Percentiles rank a stretch among this genome's conserved stretches.
Evolutionary conservation across 495 filamentous ascomycete genomes (phyloP).

Genomic region (Xeromyces bisporus): DNA sequence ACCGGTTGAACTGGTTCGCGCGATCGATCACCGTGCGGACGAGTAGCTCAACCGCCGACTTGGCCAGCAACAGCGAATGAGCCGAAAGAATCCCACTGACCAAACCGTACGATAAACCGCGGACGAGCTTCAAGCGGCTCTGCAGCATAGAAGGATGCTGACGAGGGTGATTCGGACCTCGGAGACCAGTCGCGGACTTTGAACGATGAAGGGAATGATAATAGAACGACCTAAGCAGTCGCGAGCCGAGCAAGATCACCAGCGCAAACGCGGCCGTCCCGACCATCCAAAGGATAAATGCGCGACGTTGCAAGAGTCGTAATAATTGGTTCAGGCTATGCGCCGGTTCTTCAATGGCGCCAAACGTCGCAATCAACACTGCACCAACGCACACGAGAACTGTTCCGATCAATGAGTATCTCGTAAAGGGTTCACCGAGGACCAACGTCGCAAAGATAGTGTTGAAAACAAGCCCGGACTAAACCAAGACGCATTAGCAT

Average conservation of each 20-base stretch:
- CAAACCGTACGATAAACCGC: conserved; percentile 76
- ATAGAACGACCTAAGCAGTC: conserved; percentile 35
- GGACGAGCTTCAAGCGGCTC: conserved; percentile 52
- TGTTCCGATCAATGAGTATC: conserved; percentile 77
- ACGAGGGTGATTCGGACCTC: conserved; percentile 28
- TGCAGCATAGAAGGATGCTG: conserved; percentile 9
- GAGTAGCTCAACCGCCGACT: conserved; percentile 92
- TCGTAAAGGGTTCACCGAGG: conserved; percentile 84
- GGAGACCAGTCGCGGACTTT: conserved; percentile 12
- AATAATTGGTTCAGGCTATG: conserved; percentile 75
- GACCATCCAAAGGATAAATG: conserved; percentile 87
- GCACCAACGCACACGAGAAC: conserved; percentile 75
- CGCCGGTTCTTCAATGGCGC: conserved; percentile 87
- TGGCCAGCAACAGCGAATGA: conserved; percentile 82
- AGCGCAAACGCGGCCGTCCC: conserved; percentile 56
- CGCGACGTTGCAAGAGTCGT: conserved; percentile 47
- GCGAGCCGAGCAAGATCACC: conserved; percentile 44
- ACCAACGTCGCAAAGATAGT: conserved; percentile 91
- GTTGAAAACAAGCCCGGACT: conserved; percentile 92
- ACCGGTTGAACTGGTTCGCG: conserved; percentile 88
- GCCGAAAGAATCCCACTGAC: conserved; percentile 89
- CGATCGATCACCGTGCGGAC: conserved; percentile 78
- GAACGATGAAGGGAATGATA: conserved; percentile 13
- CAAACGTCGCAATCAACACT: conserved; percentile 80
- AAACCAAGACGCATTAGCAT: conserved; percentile 1